Percentiles rank a stretch among this genome's conserved stretches.
These are phyloP conservation scores for Oryza glumipatula DNA, from an alignment of 176 grass and related monocot genomes.

Conservation along the genomic window DNA sequence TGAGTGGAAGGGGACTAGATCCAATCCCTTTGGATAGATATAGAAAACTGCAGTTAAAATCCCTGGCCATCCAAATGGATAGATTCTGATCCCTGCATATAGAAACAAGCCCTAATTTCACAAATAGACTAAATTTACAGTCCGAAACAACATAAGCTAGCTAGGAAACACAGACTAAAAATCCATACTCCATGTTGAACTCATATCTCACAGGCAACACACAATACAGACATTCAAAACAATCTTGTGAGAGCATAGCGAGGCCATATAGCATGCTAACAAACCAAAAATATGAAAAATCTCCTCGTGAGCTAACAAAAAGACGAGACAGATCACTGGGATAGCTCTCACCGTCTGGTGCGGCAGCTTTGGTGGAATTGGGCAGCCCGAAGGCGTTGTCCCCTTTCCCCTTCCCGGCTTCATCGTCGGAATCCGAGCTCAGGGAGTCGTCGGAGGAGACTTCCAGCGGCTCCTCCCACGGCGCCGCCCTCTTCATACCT, in stretches of 20 bases:
- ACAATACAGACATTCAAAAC: background rate
- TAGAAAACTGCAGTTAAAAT: background rate
- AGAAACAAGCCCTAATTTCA: background rate
- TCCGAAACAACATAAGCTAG: background rate
- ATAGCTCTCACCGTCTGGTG: constrained; percentile 45
- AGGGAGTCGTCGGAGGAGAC: constrained; percentile 59
- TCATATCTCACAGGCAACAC: background rate
- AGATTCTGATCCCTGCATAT: background rate
- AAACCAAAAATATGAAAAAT: background rate
- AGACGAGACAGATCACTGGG: background rate
- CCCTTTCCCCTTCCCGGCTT: constrained; percentile 33
- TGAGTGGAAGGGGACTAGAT: background rate
- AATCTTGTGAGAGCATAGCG: background rate
- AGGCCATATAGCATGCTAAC: background rate
- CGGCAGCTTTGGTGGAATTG: constrained; percentile 46
- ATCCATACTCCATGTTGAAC: background rate
- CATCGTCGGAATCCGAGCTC: constrained; percentile 62
- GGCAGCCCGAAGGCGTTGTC: constrained; percentile 42
- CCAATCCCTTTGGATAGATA: background rate
- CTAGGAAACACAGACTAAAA: background rate
- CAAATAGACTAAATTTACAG: background rate
- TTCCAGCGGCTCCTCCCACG: constrained; percentile 42
- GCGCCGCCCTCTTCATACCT: constrained; percentile 85
- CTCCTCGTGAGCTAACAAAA: background rate
- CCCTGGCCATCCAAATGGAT: background rate